Evolutionary conservation across 2,329 filamentous ascomycete species (phyloP), one percentile per base, ranked within the genome.

Genomic region (Drechslerella dactyloides): DNA sequence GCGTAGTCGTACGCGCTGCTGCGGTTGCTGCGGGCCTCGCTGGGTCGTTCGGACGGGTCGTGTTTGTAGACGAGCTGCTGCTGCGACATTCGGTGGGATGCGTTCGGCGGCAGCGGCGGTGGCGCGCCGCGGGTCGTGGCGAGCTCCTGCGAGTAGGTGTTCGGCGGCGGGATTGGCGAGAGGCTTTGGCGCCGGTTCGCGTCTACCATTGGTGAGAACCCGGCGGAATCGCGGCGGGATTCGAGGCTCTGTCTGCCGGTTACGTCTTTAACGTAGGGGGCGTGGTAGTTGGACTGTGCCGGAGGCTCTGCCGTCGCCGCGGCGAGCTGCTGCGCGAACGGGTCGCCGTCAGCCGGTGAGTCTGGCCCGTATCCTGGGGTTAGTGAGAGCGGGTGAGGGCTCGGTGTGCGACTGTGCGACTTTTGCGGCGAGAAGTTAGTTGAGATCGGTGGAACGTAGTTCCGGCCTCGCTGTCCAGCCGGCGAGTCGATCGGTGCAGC

Each of bases 1-100:
- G 54, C 19, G 21, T 55, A 64, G 33, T 70, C 66, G 46, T 70
- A 70, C 35, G 66, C 66, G 44, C 66, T 70, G 50, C 37, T 70
- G 21, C 66, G 51, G 33, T 70, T 70, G 52, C 66, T 70, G 53
- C 66, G 66, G 17, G n/a, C 62, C 35, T 70, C 66, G 61, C 66
- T 70, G n/a, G 59, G 66, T 8, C 61, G 63, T 37, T 70, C 66
- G 59, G 54, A 60, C 24, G 66, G 66, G 19, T 70, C 66, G 63
- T 70, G 66, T 35, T 70, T 70, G 42, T 70, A 70, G 21, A 70
- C 66, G 54, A 70, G 66, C 37, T 70, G 60, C 13, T 42, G 37
- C 17, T 70, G 66, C 4, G 66, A 60, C 66, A 70, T 59, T 44
- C 66, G 66, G 51, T 70, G 66, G 13, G 66, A 70, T 21, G 66